These are phyloP conservation scores for Ustilago vetiveriae DNA, from an alignment of 1,284 basidiomycete genomes.

Conservation along the genomic window DNA sequence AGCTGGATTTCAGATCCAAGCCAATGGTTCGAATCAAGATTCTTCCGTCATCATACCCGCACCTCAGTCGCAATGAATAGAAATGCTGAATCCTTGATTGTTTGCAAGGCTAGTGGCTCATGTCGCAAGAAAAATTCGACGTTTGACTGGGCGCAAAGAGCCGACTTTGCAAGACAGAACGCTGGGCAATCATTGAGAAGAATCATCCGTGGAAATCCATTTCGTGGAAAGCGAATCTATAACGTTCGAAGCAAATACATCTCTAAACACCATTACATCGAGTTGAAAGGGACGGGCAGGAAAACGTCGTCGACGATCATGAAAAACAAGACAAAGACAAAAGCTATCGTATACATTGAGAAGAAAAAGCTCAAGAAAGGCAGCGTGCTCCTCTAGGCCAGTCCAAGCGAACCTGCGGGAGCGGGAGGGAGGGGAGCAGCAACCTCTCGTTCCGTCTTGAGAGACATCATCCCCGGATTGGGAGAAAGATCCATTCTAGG, in stretches of 20 bases:
- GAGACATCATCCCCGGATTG: constrained; percentile 16
- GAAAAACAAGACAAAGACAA: too few relatives aligned
- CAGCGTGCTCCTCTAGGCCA: constrained; percentile 13
- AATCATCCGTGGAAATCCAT: too few relatives aligned
- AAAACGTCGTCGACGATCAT: too few relatives aligned
- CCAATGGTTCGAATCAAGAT: too few relatives aligned
- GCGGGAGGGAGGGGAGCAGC: constrained; percentile 18
- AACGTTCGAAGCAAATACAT: not conserved
- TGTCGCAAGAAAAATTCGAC: too few relatives aligned
- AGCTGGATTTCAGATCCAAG: constrained; percentile 3
- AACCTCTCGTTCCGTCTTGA: constrained; percentile 29
- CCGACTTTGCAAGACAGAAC: too few relatives aligned
- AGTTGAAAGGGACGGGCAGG: not conserved
- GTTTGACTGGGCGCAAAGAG: too few relatives aligned
- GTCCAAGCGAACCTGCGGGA: constrained; percentile 35
- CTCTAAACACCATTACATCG: constrained; percentile 48
- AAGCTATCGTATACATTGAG: not conserved
- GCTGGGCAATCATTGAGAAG: not conserved
- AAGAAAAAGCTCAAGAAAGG: too few relatives aligned
- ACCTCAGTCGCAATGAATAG: too few relatives aligned
- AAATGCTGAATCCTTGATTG: too few relatives aligned
- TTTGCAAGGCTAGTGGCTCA: too few relatives aligned
- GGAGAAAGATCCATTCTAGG: constrained; percentile 30
- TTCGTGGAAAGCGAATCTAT: constrained; percentile 5
- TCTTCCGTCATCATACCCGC: too few relatives aligned